Percentiles rank a stretch among this genome's conserved stretches.
phyloP scores from a whole-genome alignment of 306 rosid species.

The Rosa multiflora region DNA sequence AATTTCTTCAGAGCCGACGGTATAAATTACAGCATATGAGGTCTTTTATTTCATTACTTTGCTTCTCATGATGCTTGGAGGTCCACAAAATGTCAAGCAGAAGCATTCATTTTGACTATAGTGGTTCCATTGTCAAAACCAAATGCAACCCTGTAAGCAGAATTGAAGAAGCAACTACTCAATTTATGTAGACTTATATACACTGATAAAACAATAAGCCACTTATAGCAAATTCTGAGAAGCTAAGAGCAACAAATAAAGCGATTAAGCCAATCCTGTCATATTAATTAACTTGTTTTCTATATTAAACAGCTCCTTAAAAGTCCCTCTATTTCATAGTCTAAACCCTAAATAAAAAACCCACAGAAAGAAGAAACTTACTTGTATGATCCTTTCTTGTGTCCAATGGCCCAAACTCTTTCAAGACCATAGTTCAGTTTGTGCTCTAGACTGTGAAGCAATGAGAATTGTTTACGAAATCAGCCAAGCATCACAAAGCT shows the following conservation, averaged over 20 bases:
- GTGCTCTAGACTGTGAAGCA: conserved; percentile 39
- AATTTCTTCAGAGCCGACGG: not conserved
- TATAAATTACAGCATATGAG: not conserved
- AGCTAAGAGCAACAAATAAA: not conserved
- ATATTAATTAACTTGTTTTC: not conserved
- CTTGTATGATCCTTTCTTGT: conserved; percentile 44
- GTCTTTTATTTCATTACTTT: not conserved
- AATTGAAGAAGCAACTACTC: not conserved
- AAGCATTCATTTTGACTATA: conserved; percentile 1
- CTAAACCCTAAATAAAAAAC: not conserved
- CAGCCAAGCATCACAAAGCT: not conserved
- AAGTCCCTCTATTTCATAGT: not conserved
- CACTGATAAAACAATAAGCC: not conserved
- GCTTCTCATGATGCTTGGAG: conserved; percentile 4
- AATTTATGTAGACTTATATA: not conserved
- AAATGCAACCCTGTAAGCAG: conserved; percentile 9
- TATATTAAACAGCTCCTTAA: not conserved
- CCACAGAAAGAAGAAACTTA: conserved; percentile 14
- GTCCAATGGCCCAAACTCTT: conserved; percentile 63
- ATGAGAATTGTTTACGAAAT: not conserved
- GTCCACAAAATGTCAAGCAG: not conserved
- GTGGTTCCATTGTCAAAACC: conserved; percentile 8
- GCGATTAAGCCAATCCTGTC: not conserved
- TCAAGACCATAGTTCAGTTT: conserved; percentile 44
- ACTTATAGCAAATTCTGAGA: not conserved